Conservation (phyloP, 78 protist species). For the Dictyostelium intermedium region DNA sequence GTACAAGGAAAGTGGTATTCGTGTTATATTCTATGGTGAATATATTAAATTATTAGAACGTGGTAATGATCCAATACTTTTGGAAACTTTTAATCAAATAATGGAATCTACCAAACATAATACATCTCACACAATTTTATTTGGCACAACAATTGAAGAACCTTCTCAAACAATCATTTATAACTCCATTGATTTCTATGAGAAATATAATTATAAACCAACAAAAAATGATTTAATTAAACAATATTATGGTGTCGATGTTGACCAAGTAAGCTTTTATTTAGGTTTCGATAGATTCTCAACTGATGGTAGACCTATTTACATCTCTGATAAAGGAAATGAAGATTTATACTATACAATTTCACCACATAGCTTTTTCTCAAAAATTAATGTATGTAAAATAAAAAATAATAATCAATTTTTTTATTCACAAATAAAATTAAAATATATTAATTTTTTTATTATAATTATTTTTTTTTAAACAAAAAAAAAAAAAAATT, state of each 20-base stretch:
- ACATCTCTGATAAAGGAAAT: constrained; percentile 29
- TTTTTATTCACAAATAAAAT: no score
- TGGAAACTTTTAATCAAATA: not conserved
- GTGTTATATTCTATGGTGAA: constrained; percentile 57
- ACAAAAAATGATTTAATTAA: constrained; percentile 13
- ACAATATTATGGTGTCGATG: constrained; percentile 27
- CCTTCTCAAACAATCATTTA: constrained; percentile 9
- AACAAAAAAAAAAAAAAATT: no score
- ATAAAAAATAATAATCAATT: not conserved
- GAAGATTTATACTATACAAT: constrained; percentile 43
- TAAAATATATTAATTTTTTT: not conserved
- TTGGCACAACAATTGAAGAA: constrained; percentile 38
- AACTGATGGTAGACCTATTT: constrained; percentile 61
- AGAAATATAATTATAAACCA: constrained; percentile 13
- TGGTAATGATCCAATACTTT: constrained; percentile 2
- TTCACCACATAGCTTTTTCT: constrained; percentile 54
- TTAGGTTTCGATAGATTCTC: constrained; percentile 52
- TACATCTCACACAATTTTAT: constrained; percentile 6
- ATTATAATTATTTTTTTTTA: not conserved
- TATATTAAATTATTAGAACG: constrained; percentile 7
- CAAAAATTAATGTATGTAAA: constrained; percentile 2
- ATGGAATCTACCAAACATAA: constrained; percentile 2
- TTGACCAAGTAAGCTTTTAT: constrained; percentile 25
- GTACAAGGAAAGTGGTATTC: not conserved
- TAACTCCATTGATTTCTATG: not conserved